Conservation (phyloP, 106 monocot genomes). For the Cymbidium sinense region DNA sequence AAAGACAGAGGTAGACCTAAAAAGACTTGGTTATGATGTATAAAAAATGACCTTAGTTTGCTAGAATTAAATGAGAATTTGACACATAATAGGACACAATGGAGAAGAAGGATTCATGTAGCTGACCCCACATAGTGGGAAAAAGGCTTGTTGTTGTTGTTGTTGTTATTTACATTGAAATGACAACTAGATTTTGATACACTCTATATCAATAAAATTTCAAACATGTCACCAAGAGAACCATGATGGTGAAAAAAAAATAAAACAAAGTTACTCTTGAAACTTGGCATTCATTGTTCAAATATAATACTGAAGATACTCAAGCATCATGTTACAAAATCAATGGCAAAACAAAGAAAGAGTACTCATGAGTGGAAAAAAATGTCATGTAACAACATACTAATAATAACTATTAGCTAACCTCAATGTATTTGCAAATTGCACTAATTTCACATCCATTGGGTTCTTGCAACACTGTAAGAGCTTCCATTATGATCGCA, state of each 20-base stretch:
- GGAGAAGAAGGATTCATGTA: no score
- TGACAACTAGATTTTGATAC: neutral
- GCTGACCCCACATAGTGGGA: no score
- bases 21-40: no score
- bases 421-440: constrained; percentile 64
- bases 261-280: neutral
- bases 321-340: neutral
- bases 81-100: no score
- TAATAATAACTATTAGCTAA: constrained; percentile 3
- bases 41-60: no score
- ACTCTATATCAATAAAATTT: neutral
- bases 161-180: neutral
- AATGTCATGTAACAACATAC: neutral
- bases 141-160: no score
- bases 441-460: constrained; percentile 64
- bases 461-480: constrained; percentile 41
- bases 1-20: no score
- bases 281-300: neutral
- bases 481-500: constrained; percentile 63
- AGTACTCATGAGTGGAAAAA: neutral
- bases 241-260: neutral
- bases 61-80: no score
- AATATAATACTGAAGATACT: neutral
- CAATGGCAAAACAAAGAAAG: neutral
- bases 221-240: constrained; percentile 4